phyloP scores from a whole-genome alignment of 106 monocot species.

The Allium cepa region DNA sequence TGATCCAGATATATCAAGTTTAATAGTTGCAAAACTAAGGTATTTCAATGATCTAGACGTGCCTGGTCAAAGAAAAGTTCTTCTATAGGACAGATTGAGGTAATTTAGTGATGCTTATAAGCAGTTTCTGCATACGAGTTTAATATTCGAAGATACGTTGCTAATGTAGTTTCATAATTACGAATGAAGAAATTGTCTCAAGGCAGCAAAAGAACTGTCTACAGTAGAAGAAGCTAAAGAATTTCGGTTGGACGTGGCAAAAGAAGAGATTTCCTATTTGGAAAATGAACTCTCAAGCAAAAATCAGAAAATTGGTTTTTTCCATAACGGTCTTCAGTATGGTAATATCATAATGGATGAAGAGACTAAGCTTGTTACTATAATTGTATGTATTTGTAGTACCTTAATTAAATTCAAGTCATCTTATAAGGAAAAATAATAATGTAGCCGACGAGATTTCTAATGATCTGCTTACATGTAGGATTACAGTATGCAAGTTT shows the following conservation, averaged over 20 bases:
- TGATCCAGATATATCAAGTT: conserved; percentile 64
- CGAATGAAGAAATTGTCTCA: conserved; percentile 48
- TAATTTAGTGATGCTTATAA: conserved; percentile 9
- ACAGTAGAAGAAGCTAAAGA: conserved; percentile 36
- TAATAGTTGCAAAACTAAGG: conserved; percentile 65
- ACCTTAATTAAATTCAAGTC: background rate
- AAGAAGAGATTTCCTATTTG: conserved; percentile 50
- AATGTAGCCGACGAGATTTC: background rate
- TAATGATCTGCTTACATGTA: conserved; percentile 1
- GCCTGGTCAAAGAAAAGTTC: conserved; percentile 47
- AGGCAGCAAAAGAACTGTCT: conserved; percentile 32
- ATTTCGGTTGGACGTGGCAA: conserved; percentile 45
- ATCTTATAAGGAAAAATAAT: background rate
- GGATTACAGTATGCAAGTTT: conserved; percentile 92
- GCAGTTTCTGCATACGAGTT: background rate
- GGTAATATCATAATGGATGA: conserved; percentile 93
- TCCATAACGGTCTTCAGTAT: conserved; percentile 94
- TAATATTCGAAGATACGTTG: background rate
- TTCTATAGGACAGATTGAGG: conserved; percentile 73
- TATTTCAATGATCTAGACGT: conserved; percentile 81
- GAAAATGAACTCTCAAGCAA: conserved; percentile 35
- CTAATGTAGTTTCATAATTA: background rate
- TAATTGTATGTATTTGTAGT: conserved; percentile 49
- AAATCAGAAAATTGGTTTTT: conserved; percentile 61
- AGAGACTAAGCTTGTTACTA: conserved; percentile 47